These are phyloP conservation scores for Phytophthora pluvialis DNA, from an alignment of 352 stramenopile genomes.

Conservation along the genomic window DNA sequence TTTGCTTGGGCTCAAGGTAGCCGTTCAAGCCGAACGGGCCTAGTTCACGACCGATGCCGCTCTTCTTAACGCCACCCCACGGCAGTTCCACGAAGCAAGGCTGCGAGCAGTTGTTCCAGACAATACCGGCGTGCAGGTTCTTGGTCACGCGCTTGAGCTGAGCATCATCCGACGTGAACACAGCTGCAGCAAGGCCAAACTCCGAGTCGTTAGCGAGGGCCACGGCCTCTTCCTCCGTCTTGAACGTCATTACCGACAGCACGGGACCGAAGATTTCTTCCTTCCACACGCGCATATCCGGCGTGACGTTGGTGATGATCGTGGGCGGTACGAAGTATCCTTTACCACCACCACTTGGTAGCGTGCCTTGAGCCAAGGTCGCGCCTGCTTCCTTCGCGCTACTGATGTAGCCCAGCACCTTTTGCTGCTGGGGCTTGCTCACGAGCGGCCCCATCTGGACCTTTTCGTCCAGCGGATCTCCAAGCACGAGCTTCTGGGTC, in stretches of 20 bases:
- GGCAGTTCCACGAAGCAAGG: conserved; percentile 56
- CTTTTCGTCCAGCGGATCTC: conserved; percentile 54
- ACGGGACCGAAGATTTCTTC: conserved; percentile 93
- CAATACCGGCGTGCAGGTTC: conserved; percentile 27
- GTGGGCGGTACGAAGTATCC: conserved; percentile 85
- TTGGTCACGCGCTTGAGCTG: conserved; percentile 67
- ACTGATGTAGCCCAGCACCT: conserved; percentile 72
- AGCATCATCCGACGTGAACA: conserved; percentile 65
- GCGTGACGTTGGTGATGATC: conserved; percentile 70
- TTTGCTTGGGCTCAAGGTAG: conserved; percentile 78
- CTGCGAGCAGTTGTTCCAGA: conserved; percentile 37
- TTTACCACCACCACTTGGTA: conserved; percentile 13
- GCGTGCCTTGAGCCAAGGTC: conserved; percentile 38
- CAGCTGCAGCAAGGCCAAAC: conserved; percentile 76
- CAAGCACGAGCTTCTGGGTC: conserved; percentile 66
- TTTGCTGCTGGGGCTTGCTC: conserved; percentile 73
- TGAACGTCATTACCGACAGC: conserved; percentile 86
- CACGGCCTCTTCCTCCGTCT: conserved; percentile 84
- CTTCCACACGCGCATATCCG: conserved; percentile 75
- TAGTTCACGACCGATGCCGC: conserved; percentile 74
- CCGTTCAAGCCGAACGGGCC: conserved; percentile 64
- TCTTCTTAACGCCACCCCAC: conserved; percentile 89
- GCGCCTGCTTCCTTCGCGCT: conserved; percentile 59
- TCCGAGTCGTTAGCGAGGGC: conserved; percentile 45
- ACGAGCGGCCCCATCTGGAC: conserved; percentile 84